Conservation (phyloP, 2,329 filamentous ascomycete genomes). For the Claviceps quebecensis region DNA sequence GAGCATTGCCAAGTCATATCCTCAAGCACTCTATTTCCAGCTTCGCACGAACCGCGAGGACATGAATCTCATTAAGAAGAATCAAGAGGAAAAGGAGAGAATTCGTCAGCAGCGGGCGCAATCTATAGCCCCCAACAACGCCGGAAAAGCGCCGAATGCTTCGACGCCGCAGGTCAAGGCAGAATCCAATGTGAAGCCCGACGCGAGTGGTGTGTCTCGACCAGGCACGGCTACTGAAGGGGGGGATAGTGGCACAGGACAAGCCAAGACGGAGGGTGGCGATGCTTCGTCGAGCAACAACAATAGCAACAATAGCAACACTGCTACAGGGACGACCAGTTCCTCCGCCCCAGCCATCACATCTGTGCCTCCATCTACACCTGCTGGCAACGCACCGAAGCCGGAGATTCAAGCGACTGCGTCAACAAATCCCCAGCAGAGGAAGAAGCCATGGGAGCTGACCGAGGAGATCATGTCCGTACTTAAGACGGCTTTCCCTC, state of each 20-base stretch:
- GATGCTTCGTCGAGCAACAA: slow-evolving; percentile 12
- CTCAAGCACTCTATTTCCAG: slow-evolving; percentile 91
- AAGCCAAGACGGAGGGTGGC: slow-evolving; percentile 31
- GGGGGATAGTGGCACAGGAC: slow-evolving; percentile 20
- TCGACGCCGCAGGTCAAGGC: slow-evolving; percentile 39
- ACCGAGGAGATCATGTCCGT: slow-evolving; percentile 92
- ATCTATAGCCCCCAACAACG: slow-evolving; percentile 27
- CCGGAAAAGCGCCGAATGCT: slow-evolving; percentile 24
- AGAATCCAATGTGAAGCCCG: slow-evolving; percentile 26
- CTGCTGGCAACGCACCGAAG: slow-evolving; percentile 9
- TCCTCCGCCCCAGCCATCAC: slow-evolving; percentile 15
- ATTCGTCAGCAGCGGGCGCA: slow-evolving; percentile 36
- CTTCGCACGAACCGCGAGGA: slow-evolving; percentile 88
- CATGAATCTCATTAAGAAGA: slow-evolving; percentile 82
- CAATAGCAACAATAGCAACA: slow-evolving; percentile 15
- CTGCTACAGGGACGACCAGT: slow-evolving; percentile 9
- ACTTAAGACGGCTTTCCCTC: slow-evolving; percentile 90
- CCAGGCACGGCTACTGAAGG: slow-evolving; percentile 39
- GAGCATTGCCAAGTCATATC: slow-evolving; percentile 91
- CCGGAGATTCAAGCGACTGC: slow-evolving; percentile 8
- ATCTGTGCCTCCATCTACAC: slow-evolving; percentile 8
- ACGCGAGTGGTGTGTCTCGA: slow-evolving; percentile 26
- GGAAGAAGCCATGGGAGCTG: slow-evolving; percentile 88
- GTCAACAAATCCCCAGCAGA: slow-evolving; percentile 22
- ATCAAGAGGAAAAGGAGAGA: slow-evolving; percentile 62